phyloP scores from a whole-genome alignment of 2,329 filamentous ascomycete species.

The Neobulgaria alba region DNA sequence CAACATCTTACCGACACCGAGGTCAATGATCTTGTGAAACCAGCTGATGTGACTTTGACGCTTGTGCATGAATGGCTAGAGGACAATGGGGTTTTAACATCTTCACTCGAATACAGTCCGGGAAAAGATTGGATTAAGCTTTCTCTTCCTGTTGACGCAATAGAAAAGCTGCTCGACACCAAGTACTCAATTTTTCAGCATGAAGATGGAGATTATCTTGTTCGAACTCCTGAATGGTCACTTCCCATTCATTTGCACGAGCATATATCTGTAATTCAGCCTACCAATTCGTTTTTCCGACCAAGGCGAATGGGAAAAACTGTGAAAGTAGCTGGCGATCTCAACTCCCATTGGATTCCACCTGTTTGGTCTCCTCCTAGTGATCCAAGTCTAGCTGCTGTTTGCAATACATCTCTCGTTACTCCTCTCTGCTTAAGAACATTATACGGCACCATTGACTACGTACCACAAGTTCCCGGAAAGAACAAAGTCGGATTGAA shows the following conservation, averaged over 20 bases:
- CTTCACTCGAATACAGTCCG: conserved; percentile 34
- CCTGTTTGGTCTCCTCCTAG: not conserved
- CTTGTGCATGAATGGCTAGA: conserved; percentile 49
- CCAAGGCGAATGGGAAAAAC: conserved; percentile 31
- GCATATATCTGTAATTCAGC: conserved; percentile 43
- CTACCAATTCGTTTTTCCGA: conserved; percentile 48
- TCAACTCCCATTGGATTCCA: not conserved
- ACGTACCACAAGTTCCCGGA: conserved; percentile 10
- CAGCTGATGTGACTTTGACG: conserved; percentile 40
- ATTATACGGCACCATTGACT: conserved; percentile 20
- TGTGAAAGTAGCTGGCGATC: conserved; percentile 5
- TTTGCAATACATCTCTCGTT: conserved; percentile 44
- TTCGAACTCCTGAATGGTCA: conserved; percentile 27
- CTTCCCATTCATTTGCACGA: conserved; percentile 34
- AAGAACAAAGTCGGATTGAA: conserved; percentile 19
- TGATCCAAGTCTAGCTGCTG: conserved; percentile 36
- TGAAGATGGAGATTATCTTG: conserved; percentile 17
- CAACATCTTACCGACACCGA: conserved; percentile 42
- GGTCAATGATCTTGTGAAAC: conserved; percentile 44
- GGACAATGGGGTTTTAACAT: conserved; percentile 39
- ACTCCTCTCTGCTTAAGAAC: conserved; percentile 21
- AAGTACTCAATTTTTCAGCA: conserved; percentile 31
- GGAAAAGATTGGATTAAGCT: conserved; percentile 48
- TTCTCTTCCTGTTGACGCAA: conserved; percentile 39
- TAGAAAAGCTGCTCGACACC: conserved; percentile 30